Evolutionary conservation across 345 rosid species (phyloP).

Genomic region (Crucihimalaya himalaica): DNA sequence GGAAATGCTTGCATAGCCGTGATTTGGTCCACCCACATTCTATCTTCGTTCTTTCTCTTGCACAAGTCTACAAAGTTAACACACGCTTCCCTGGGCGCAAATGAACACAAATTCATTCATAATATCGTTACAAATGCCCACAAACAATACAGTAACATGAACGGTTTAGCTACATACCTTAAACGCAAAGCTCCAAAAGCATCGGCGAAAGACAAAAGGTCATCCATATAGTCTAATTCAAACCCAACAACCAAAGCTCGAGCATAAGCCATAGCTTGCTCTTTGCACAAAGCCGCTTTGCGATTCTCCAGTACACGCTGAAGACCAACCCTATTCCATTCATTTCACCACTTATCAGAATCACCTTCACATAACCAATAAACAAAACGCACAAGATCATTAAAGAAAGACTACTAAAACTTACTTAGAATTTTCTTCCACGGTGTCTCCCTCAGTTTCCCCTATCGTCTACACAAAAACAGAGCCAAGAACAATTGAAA

Average conservation of each 20-base stretch:
- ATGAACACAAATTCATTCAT: not conserved
- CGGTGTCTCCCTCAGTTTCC: conserved; percentile 49
- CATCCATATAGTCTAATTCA: conserved; percentile 65
- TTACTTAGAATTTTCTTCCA: conserved; percentile 88
- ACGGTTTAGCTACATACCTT: conserved; percentile 50
- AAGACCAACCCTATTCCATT: conserved; percentile 69
- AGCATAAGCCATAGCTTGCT: conserved; percentile 99
- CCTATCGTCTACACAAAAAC: conserved; percentile 44
- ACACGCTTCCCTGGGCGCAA: conserved; percentile 77
- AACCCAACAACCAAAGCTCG: conserved; percentile 91
- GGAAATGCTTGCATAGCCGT: conserved; percentile 88
- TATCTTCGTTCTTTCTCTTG: conserved; percentile 94
- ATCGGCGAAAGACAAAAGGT: conserved; percentile 81
- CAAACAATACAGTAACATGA: not conserved
- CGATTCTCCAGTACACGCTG: conserved; percentile 84
- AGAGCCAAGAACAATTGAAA: not conserved
- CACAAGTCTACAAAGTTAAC: conserved; percentile 80
- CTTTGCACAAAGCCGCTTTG: conserved; percentile 78
- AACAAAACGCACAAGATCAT: conserved; percentile 5
- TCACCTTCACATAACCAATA: conserved; percentile 13
- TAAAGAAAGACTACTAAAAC: conserved; percentile 5
- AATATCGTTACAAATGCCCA: not conserved
- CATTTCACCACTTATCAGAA: conserved; percentile 37
- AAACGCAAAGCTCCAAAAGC: conserved; percentile 94
- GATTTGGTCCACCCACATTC: conserved; percentile 90